A percentile compares a stretch with the other conserved stretches of the same genome.
These are phyloP conservation scores for Psilocybe subaeruginosa DNA, from an alignment of 768 basidiomycete genomes.

Conservation along the genomic window DNA sequence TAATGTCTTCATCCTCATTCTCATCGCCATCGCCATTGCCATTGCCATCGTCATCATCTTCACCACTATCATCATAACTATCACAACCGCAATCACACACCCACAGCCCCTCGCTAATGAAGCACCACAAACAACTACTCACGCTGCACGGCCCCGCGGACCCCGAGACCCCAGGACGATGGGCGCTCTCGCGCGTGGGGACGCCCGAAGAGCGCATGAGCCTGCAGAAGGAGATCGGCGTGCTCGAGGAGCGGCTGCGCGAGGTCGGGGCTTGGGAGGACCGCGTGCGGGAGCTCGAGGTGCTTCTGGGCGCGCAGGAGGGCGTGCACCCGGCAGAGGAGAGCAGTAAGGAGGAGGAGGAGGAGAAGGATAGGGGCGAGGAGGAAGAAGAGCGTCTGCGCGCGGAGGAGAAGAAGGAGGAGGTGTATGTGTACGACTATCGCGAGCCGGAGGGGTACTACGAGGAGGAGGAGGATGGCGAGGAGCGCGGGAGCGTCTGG, in stretches of 20 bases:
- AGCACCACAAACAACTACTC: slow-evolving; percentile 88
- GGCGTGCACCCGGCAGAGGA: not conserved
- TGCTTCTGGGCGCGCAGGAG: slow-evolving; percentile 46
- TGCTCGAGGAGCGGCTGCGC: slow-evolving; percentile 64
- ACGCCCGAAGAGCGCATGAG: slow-evolving; percentile 76
- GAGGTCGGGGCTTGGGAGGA: slow-evolving; percentile 78
- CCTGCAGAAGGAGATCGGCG: slow-evolving; percentile 73
- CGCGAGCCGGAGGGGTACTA: slow-evolving; percentile 1
- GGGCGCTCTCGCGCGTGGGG: slow-evolving; percentile 74
- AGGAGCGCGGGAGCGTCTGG: not conserved
- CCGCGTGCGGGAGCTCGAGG: slow-evolving; percentile 66
- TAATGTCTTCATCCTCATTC: not conserved
- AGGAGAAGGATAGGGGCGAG: slow-evolving; percentile 4
- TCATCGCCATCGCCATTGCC: too few relatives aligned
- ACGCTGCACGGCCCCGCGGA: slow-evolving; percentile 68
- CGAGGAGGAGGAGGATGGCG: not conserved
- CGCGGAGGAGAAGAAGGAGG: slow-evolving; percentile 3
- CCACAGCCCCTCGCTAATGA: slow-evolving; percentile 76
- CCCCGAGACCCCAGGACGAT: slow-evolving; percentile 52
- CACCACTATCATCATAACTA: not conserved
- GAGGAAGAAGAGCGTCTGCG: slow-evolving; percentile 11
- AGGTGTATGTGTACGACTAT: not conserved
- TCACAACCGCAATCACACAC: not conserved
- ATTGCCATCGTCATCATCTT: too few relatives aligned
- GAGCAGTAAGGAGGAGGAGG: not conserved